phyloP scores from a whole-genome alignment of 2,329 filamentous ascomycete species.

The Colletotrichum navitas region DNA sequence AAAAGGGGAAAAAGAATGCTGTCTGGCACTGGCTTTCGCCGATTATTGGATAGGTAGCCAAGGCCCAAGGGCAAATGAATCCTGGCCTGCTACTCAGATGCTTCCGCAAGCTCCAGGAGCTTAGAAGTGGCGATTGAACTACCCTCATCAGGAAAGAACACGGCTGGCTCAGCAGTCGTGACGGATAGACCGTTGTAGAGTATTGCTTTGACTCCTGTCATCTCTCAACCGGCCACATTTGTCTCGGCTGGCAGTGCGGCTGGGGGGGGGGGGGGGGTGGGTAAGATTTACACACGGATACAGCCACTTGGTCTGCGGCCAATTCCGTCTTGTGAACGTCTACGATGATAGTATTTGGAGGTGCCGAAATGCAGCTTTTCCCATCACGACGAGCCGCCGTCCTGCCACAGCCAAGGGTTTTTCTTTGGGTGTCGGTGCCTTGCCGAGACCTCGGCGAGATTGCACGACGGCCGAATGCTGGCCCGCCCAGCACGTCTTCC shows the following conservation, averaged over 20 bases:
- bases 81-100: neutral
- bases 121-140: neutral
- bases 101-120: neutral
- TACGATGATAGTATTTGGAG: neutral
- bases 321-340: neutral
- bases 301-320: neutral
- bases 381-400: neutral
- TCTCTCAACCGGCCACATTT: too few relatives aligned
- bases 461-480: neutral
- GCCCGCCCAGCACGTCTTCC: constrained; percentile 37
- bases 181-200: neutral
- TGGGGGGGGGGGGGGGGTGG: neutral
- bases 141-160: neutral
- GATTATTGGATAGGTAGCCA: neutral
- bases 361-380: neutral
- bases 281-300: neutral
- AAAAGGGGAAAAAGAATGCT: too few relatives aligned
- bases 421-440: neutral
- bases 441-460: constrained; percentile 13
- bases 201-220: neutral
- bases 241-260: neutral
- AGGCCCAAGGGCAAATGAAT: too few relatives aligned
- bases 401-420: too few relatives aligned
- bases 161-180: neutral
- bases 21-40: too few relatives aligned